Evolutionary conservation across 1,284 basidiomycete genomes (phyloP).

Genomic region (Tilletia walkeri): DNA sequence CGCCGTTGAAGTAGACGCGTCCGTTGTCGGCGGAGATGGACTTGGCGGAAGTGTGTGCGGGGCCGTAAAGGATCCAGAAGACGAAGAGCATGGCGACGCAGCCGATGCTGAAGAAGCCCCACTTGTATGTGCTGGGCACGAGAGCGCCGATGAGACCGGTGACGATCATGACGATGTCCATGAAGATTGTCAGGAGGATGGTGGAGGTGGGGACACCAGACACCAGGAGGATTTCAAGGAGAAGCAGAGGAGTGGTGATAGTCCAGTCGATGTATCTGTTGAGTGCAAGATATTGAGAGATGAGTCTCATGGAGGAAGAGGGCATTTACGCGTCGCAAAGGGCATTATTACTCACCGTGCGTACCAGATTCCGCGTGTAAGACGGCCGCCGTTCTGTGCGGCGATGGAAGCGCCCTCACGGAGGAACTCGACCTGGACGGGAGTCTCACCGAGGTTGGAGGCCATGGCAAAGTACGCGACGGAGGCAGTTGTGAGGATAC

Average conservation of each 20-base stretch:
- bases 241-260: slow-evolving; percentile 63
- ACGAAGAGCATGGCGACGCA: slow-evolving; percentile 58
- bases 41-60: slow-evolving; percentile 56
- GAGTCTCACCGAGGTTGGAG: slow-evolving; percentile 64
- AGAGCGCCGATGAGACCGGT: slow-evolving; percentile 63
- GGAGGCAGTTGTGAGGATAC: slow-evolving; percentile 52
- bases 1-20: slow-evolving; percentile 58
- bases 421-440: slow-evolving; percentile 61
- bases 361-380: slow-evolving; percentile 65
- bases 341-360: slow-evolving; percentile 22
- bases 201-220: slow-evolving; percentile 63
- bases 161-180: slow-evolving; percentile 60
- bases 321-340: background rate
- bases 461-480: slow-evolving; percentile 64
- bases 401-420: slow-evolving; percentile 33
- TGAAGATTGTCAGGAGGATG: slow-evolving; percentile 64
- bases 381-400: slow-evolving; percentile 26
- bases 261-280: slow-evolving; percentile 45
- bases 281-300: background rate
- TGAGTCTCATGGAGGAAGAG: background rate
- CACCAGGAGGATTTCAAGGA: slow-evolving; percentile 62
- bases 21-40: slow-evolving; percentile 57
- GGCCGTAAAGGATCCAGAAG: slow-evolving; percentile 45
- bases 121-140: slow-evolving; percentile 62
- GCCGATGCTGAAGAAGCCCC: slow-evolving; percentile 59